Percentiles rank a stretch among this genome's conserved stretches.
phyloP scores from a whole-genome alignment of 139 green algal genomes.

The Dunaliella sp. region DNA sequence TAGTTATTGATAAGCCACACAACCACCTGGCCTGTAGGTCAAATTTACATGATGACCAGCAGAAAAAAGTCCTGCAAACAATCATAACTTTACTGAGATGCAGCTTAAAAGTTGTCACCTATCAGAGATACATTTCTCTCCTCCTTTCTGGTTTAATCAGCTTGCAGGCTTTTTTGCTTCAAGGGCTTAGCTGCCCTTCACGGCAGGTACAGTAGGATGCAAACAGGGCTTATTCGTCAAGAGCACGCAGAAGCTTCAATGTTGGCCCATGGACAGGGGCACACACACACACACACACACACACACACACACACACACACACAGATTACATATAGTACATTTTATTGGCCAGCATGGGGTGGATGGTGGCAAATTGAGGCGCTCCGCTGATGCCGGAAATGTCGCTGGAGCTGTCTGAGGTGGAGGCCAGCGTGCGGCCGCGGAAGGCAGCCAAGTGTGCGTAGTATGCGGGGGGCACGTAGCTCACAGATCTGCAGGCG shows the following conservation, averaged over 20 bases:
- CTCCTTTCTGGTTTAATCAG: no score
- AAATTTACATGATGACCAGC: neutral
- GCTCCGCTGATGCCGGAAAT: neutral
- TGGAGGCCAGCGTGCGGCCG: slow-evolving; percentile 15
- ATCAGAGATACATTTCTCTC: neutral
- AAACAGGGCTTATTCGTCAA: no score
- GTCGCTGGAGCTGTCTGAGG: neutral
- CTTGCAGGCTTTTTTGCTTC: neutral
- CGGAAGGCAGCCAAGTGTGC: slow-evolving; percentile 56
- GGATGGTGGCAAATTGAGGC: slow-evolving; percentile 5
- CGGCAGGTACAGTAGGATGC: no score
- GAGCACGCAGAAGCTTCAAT: no score
- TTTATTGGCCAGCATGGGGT: neutral
- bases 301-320: neutral
- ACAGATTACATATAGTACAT: slow-evolving; percentile 11
- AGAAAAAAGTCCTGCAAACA: no score
- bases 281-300: neutral
- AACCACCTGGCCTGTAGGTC: neutral
- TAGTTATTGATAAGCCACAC: no score
- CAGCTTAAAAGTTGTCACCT: no score
- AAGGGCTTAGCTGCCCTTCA: no score
- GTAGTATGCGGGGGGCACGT: slow-evolving; percentile 55
- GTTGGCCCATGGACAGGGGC: no score
- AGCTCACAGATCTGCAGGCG: slow-evolving; percentile 42
- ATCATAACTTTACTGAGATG: no score